phyloP scores from a whole-genome alignment of 371 early-diverging fungal species.

The Circinella umbellata region DNA sequence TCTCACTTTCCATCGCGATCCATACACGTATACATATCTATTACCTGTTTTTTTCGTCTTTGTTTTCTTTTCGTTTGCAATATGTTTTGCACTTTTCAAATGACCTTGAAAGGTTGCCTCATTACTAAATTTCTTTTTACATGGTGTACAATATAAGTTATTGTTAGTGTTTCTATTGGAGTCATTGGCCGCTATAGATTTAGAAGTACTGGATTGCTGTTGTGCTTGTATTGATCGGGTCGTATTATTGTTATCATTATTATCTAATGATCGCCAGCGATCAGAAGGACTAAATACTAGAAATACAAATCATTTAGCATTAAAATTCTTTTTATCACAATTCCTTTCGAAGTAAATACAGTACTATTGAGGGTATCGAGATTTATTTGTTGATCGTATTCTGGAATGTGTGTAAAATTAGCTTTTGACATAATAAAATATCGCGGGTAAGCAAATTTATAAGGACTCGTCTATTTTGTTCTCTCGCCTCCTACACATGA shows the following conservation, averaged over 20 bases:
- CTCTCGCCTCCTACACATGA: no score
- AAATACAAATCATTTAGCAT: neutral
- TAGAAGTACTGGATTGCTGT: neutral
- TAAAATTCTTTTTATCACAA: neutral
- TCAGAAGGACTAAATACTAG: constrained; percentile 8
- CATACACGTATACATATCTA: neutral
- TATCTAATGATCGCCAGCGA: neutral
- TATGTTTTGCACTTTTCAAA: constrained; percentile 51
- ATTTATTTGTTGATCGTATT: constrained; percentile 3
- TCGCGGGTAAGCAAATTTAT: no score
- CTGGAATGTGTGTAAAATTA: constrained; percentile 3
- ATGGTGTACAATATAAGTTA: constrained; percentile 45
- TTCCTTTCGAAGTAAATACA: neutral
- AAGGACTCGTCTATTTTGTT: no score
- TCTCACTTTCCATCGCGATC: no score
- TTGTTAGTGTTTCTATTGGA: neutral
- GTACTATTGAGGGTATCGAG: constrained; percentile 1
- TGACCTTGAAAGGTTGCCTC: constrained; percentile 41
- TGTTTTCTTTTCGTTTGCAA: constrained; percentile 41
- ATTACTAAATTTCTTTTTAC: constrained; percentile 52
- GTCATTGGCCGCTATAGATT: neutral
- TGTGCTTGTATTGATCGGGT: constrained; percentile 2
- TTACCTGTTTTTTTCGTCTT: constrained; percentile 4
- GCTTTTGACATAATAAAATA: neutral
- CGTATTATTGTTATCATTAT: neutral